Percentiles rank a stretch among this genome's conserved stretches.
Conservation (phyloP, 441 rosid genomes). For the Lepidium campestre region DNA sequence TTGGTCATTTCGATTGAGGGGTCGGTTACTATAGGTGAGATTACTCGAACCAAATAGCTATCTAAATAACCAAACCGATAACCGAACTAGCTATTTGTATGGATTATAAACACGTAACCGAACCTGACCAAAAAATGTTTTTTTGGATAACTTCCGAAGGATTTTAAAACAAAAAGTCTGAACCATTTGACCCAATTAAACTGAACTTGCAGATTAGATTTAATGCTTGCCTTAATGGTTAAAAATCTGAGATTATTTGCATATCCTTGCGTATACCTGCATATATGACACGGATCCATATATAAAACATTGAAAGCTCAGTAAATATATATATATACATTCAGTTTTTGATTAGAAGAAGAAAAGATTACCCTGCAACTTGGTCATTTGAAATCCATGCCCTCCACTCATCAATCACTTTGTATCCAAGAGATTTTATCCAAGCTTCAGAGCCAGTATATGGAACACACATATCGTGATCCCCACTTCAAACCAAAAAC, state of each 20-base stretch:
- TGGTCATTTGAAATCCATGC: slow-evolving; percentile 66
- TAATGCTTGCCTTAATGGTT: slow-evolving; percentile 58
- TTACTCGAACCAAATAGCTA: no score
- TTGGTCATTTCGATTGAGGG: no score
- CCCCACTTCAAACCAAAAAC: slow-evolving; percentile 45
- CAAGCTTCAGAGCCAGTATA: slow-evolving; percentile 86
- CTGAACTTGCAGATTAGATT: no score
- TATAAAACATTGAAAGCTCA: background rate
- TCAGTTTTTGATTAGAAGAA: background rate
- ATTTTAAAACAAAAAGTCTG: no score
- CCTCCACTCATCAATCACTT: slow-evolving; percentile 75
- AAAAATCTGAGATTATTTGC: slow-evolving; percentile 76
- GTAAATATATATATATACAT: no score
- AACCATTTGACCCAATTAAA: no score
- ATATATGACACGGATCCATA: background rate
- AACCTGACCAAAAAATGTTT: no score
- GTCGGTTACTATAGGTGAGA: no score
- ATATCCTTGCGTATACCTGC: slow-evolving; percentile 72
- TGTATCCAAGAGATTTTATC: slow-evolving; percentile 79
- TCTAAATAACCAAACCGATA: no score
- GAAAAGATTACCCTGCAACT: slow-evolving; percentile 70
- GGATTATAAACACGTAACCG: no score
- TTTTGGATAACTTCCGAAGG: no score
- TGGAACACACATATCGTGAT: slow-evolving; percentile 89
- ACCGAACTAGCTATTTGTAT: no score